These are phyloP conservation scores for Bisporella sp. DNA, from an alignment of 2,329 filamentous ascomycete species.

Conservation along the genomic window DNA sequence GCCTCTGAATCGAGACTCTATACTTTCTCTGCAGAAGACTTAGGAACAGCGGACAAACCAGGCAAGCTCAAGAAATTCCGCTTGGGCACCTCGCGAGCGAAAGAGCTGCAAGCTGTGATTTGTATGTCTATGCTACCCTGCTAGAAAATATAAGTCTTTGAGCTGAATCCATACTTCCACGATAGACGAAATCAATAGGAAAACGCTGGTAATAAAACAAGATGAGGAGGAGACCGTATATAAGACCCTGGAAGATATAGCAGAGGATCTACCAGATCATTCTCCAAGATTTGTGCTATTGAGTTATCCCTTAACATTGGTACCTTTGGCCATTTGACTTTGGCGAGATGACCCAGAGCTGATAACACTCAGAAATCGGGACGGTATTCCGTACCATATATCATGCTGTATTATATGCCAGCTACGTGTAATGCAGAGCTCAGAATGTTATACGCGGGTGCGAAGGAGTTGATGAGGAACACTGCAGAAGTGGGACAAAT, in stretches of 20 bases:
- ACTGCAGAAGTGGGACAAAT: conserved; percentile 85
- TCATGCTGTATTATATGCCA: conserved; percentile 90
- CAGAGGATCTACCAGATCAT: conserved; percentile 87
- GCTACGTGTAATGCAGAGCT: conserved; percentile 81
- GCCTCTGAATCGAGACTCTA: conserved; percentile 2
- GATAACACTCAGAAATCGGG: conserved; percentile 59
- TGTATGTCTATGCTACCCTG: conserved; percentile 57
- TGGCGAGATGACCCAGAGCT: neutral
- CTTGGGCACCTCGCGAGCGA: conserved; percentile 79
- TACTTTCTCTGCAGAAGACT: neutral
- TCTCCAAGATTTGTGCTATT: conserved; percentile 84
- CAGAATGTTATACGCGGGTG: conserved; percentile 91
- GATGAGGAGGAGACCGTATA: conserved; percentile 73
- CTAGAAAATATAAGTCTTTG: no score
- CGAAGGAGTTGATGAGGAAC: conserved; percentile 92
- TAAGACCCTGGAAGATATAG: conserved; percentile 71
- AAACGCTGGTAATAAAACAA: conserved; percentile 81
- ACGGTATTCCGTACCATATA: conserved; percentile 82
- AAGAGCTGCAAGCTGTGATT: conserved; percentile 83
- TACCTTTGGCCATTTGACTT: conserved; percentile 34
- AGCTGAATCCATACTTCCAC: neutral
- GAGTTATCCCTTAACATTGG: conserved; percentile 83
- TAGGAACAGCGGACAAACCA: conserved; percentile 41
- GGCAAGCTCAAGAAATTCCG: conserved; percentile 77
- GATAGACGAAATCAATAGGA: conserved; percentile 83